Evolutionary conservation across 2,329 filamentous ascomycete species (phyloP).

Genomic region (Pseudogymnoascus sp.): DNA sequence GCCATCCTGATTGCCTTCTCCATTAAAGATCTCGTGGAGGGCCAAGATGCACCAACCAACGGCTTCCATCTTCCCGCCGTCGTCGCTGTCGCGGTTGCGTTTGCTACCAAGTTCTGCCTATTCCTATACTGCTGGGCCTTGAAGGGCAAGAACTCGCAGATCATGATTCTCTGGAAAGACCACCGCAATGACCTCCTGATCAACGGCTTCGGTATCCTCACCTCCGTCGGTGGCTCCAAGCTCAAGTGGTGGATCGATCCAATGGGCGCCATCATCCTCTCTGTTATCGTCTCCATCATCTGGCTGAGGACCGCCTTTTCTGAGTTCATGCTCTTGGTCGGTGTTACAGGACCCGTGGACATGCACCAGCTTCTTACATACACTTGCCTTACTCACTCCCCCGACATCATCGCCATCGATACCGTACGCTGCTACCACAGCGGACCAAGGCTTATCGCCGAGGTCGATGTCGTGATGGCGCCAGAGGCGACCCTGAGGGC

Average conservation of each 20-base stretch:
- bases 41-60: conserved; percentile 42
- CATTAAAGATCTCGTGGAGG: conserved; percentile 55
- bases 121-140: conserved; percentile 92
- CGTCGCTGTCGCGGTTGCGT: conserved; percentile 76
- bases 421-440: conserved; percentile 92
- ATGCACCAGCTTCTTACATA: conserved; percentile 94
- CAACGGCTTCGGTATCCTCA: conserved; percentile 88
- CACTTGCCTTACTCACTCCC: conserved; percentile 86
- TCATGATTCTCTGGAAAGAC: conserved; percentile 90
- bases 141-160: conserved; percentile 83
- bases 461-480: conserved; percentile 95
- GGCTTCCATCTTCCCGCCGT: conserved; percentile 74
- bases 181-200: conserved; percentile 96
- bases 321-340: conserved; percentile 87
- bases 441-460: conserved; percentile 80
- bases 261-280: conserved; percentile 78
- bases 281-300: conserved; percentile 64
- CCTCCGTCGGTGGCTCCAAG: conserved; percentile 83
- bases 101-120: conserved; percentile 70
- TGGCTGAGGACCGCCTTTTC: conserved; percentile 81
- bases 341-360: conserved; percentile 75
- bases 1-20: conserved; percentile 89
- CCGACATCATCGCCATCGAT: conserved; percentile 75
- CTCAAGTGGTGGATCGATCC: conserved; percentile 93
- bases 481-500: conserved; percentile 60